These are phyloP conservation scores for Penicillium soppii DNA, from an alignment of 495 filamentous ascomycete species.

Conservation along the genomic window DNA sequence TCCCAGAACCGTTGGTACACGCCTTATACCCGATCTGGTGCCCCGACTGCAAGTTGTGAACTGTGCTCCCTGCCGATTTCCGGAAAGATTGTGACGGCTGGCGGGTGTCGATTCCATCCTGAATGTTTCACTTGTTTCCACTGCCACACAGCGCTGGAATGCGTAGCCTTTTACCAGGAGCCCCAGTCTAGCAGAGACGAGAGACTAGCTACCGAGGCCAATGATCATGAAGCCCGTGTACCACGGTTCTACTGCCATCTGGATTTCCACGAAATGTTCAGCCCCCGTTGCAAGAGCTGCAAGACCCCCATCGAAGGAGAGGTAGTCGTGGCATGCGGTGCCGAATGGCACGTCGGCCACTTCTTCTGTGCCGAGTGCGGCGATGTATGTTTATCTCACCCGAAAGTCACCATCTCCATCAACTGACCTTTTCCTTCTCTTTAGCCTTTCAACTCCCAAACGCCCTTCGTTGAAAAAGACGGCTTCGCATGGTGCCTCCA, in stretches of 20 bases:
- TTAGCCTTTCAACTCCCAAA: constrained; percentile 73
- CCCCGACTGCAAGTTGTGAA: constrained; percentile 74
- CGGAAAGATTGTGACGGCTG: constrained; percentile 84
- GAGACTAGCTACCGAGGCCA: constrained; percentile 58
- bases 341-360: constrained; percentile 95
- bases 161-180: constrained; percentile 93
- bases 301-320: constrained; percentile 98
- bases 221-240: constrained; percentile 57
- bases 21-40: constrained; percentile 53
- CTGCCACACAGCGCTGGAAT: constrained; percentile 85
- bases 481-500: constrained; percentile 97
- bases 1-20: constrained; percentile 37
- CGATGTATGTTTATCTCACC: constrained; percentile 57
- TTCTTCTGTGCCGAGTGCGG: constrained; percentile 99
- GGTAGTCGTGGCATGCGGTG: constrained; percentile 87
- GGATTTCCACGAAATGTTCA: constrained; percentile 94
- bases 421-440: neutral
- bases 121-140: constrained; percentile 89
- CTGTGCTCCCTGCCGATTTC: constrained; percentile 81
- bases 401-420: too few relatives aligned
- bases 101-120: constrained; percentile 82
- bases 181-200: constrained; percentile 67
- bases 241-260: constrained; percentile 95
- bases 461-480: constrained; percentile 94
- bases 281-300: constrained; percentile 91